Evolutionary conservation across 1,284 basidiomycete genomes (phyloP).

Genomic region (Apiotrichum sp.): DNA sequence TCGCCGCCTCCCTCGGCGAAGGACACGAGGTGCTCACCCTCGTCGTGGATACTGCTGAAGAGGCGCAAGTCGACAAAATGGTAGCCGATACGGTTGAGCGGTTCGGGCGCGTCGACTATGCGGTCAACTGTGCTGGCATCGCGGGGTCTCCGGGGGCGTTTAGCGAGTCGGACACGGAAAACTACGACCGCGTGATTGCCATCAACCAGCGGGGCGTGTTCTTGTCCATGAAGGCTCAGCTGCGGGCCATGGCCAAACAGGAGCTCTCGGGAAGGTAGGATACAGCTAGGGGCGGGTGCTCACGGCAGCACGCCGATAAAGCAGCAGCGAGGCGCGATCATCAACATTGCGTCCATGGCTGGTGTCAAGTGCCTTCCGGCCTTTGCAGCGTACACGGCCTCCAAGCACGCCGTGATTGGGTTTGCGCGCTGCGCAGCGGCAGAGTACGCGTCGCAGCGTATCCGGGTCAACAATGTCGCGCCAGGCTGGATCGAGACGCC

Average conservation of each 20-base stretch:
- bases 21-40: neutral
- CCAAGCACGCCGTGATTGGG: conserved; percentile 17
- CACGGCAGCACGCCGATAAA: neutral
- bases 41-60: no score
- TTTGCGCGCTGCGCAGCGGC: conserved; percentile 7
- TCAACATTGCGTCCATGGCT: conserved; percentile 12
- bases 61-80: no score
- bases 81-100: neutral
- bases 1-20: no score
- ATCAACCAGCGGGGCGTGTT: conserved; percentile 23
- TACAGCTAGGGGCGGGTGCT: no score
- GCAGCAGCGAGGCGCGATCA: conserved; percentile 17
- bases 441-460: conserved; percentile 9
- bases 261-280: neutral
- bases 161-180: conserved; percentile 1
- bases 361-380: neutral
- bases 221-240: conserved; percentile 15
- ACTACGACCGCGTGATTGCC: conserved; percentile 25
- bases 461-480: conserved; percentile 13
- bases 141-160: conserved; percentile 8
- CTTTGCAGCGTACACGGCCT: conserved; percentile 1
- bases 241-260: conserved; percentile 17
- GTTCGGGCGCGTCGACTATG: conserved; percentile 35
- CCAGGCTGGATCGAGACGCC: conserved; percentile 8
- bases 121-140: conserved; percentile 33